phyloP scores from a whole-genome alignment of 345 rosid genomes.

The Citrus inodora region DNA sequence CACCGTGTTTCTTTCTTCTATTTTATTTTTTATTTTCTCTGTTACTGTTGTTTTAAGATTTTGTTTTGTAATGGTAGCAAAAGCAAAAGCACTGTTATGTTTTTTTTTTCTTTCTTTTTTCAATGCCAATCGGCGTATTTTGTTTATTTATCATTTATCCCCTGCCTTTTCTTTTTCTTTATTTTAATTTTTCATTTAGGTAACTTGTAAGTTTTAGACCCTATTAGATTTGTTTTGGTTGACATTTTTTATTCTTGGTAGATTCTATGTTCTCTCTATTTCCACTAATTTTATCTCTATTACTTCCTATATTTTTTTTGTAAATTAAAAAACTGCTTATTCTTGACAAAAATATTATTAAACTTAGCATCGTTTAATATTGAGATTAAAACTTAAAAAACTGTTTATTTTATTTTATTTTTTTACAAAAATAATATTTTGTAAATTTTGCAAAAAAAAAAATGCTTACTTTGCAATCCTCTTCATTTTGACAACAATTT shows the following conservation, averaged over 20 bases:
- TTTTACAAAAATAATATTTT: too few relatives aligned
- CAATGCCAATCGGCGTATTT: not conserved
- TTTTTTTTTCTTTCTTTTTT: not conserved
- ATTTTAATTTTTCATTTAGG: not conserved
- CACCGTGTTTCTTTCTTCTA: constrained; percentile 4
- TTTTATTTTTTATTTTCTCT: not conserved
- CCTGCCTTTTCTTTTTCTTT: not conserved
- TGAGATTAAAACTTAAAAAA: too few relatives aligned
- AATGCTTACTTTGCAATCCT: too few relatives aligned
- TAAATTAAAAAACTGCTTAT: too few relatives aligned
- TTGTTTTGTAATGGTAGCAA: constrained; percentile 5
- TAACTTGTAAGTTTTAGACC: not conserved
- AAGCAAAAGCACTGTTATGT: not conserved
- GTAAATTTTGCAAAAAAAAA: too few relatives aligned
- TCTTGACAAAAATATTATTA: too few relatives aligned
- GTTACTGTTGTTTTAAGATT: not conserved
- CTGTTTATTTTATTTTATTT: too few relatives aligned
- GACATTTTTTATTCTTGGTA: not conserved
- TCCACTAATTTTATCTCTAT: too few relatives aligned
- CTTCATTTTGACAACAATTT: too few relatives aligned
- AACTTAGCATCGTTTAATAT: too few relatives aligned
- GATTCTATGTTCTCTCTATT: not conserved
- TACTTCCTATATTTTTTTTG: too few relatives aligned
- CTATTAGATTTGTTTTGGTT: not conserved
- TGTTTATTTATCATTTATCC: not conserved